Conservation (phyloP, 1,139 yeast species). For the Pneumocystis oryctolagi region DNA sequence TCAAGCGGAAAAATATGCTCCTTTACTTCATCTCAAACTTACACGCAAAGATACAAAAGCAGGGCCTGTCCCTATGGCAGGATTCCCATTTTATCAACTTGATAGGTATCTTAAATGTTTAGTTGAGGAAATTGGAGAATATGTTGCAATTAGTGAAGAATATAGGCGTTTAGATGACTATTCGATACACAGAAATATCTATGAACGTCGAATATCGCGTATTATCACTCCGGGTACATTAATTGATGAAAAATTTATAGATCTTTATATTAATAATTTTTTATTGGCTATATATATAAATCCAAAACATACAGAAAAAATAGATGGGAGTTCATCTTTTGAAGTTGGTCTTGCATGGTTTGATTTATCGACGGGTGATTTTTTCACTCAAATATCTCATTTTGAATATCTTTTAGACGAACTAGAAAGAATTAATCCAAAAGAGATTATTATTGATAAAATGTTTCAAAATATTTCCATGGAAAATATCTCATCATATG, state of each 20-base stretch:
- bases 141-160: conserved; percentile 76
- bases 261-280: conserved; percentile 56
- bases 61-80: conserved; percentile 64
- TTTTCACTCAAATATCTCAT: conserved; percentile 50
- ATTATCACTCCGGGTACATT: conserved; percentile 88
- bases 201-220: conserved; percentile 58
- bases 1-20: conserved; percentile 65
- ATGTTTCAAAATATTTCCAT: conserved; percentile 15
- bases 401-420: conserved; percentile 42
- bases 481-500: conserved; percentile 21
- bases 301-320: conserved; percentile 15
- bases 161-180: conserved; percentile 16
- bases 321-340: background rate
- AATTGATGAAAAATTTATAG: conserved; percentile 70
- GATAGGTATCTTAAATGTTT: conserved; percentile 59
- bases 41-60: conserved; percentile 34
- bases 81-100: conserved; percentile 63
- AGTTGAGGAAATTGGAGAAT: conserved; percentile 51
- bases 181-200: conserved; percentile 25
- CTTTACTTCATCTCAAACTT: conserved; percentile 48
- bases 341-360: conserved; percentile 74
- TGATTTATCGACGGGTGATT: conserved; percentile 72
- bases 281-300: conserved; percentile 53
- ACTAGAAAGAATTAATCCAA: conserved; percentile 49
- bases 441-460: conserved; percentile 43